Evolutionary conservation across 768 basidiomycete species (phyloP), one percentile per base, ranked within the genome.

Genomic region (Galerina sulciceps): DNA sequence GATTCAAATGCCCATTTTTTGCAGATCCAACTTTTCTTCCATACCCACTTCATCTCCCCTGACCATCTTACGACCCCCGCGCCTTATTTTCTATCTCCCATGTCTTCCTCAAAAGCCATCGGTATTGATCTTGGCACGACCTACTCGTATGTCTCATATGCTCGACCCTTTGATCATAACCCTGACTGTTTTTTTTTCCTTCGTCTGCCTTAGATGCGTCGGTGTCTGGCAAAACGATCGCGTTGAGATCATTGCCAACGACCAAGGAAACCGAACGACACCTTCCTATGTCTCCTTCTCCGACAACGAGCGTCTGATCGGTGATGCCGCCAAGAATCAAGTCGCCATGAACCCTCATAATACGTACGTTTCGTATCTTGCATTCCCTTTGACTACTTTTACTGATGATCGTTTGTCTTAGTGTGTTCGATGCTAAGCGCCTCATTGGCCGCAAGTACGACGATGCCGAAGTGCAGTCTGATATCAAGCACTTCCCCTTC

Each of bases 221-320:
- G 96, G 93, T 84, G 96, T 99, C 62, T 99, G 96, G 95, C 93
- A 96, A 84, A 95, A 97, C 71, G 96, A 99, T 82, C 93, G 96
- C 73, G 96, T 97, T 65, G 96, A 97, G 80, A 97, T 97, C 81
- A 98, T 98, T 73, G 91, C 91, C 78, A 94, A 94, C 70, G 91
- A 94, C 77, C 92, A 93, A 81, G 91, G 92, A 73, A 93, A 96
- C 81, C 90, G 94, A 57, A 96, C 95, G 9, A 96, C 94, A 6
- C 94, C 95, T 14, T 96, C 95, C 8, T 96, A 96, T 75, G 95
- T 97, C 76, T 88, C 95, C 50, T 96, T 96, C 83, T 91, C 93
- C 63, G 92, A 93, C 69, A 89, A 81, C 61, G 96, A 98, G 84
- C 95, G 96, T 81, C 85, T 99, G 67, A 98, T 99, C 73, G 96